Evolutionary conservation across 371 early-diverging fungal species (phyloP).

Genomic region (Actinomucor elegans): DNA sequence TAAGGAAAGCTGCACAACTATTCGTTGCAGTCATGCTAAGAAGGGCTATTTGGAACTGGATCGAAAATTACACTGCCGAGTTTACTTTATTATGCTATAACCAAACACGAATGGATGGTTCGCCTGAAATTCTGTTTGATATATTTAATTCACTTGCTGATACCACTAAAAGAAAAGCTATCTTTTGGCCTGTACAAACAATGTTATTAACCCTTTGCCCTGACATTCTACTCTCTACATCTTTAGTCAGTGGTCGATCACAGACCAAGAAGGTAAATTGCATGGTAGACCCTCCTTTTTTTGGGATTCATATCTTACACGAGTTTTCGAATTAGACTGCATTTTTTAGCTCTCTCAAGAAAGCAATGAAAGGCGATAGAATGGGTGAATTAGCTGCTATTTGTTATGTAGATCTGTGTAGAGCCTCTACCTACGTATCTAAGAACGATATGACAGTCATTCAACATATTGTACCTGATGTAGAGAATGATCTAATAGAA

Average conservation of each 20-base stretch:
- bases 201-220: conserved; percentile 77
- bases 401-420: conserved; percentile 76
- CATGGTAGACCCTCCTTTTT: background rate
- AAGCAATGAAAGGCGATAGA: conserved; percentile 52
- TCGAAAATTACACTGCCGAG: conserved; percentile 73
- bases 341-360: conserved; percentile 65
- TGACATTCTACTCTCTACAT: conserved; percentile 50
- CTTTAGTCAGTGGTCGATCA: conserved; percentile 28
- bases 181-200: conserved; percentile 81
- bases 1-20: conserved; percentile 64
- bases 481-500: conserved; percentile 70
- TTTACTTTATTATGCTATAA: conserved; percentile 60
- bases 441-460: conserved; percentile 58
- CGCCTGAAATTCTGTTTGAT: conserved; percentile 74
- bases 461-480: conserved; percentile 58
- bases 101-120: conserved; percentile 66
- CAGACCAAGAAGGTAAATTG: conserved; percentile 37
- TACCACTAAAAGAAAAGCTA: conserved; percentile 54
- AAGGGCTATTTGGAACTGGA: conserved; percentile 85
- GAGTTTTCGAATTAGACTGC: conserved; percentile 33
- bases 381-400: conserved; percentile 65
- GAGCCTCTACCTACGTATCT: conserved; percentile 66
- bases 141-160: conserved; percentile 66
- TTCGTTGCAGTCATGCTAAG: conserved; percentile 63
- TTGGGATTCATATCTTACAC: too few species aligned